Base-by-base conservation (phyloP, 106 monocot genomes). In the Agapanthus africanus region DNA sequence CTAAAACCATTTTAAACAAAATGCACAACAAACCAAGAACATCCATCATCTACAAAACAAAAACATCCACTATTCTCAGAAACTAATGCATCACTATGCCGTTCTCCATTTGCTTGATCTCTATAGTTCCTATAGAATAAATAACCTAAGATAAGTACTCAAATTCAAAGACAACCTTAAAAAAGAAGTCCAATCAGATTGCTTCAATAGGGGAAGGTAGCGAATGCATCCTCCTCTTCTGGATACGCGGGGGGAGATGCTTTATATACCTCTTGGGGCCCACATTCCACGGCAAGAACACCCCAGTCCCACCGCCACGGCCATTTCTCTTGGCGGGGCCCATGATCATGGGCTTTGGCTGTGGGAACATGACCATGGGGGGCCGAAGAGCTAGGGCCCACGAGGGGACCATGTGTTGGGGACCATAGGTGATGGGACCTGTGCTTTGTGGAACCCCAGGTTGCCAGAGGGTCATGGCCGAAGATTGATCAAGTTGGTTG, bases 201-300 rank as follows among this genome's bases (percentile, higher is more conserved):
- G 75, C 66, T 72, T 80, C 80, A 6, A 76, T 46, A 10, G 80
- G 63, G 7, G 75, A 62, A 15, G 79, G 65, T 37, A 87, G 63
- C 1, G 83, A 62, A 5, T 70, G 67, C 25, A 87, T 47, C 54
- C 87, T 67, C 40, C 87, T 74, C 67, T 66, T 71, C 75, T 84
- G 91, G 32, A 91, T 87, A 28, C 87, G 86, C 0, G 91, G 91
- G 0, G 87, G 91, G 23, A 91, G 79, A 70, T 91, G 86, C 67
- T 75, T 91, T 39, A 72, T 74, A 71, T 91, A 87, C 74, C 80
- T 87, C 81, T 84, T 91, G 0, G 81, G 76, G 4, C 84, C 82
- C 0, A 79, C 71, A 1, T 74, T 63, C 91, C 87, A 87, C 1
- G 81, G 88, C 74, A 88, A 67, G 84, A 88, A 88, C 16, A 88